Evolutionary conservation across 140 eudicot genomes (phyloP).

Genomic region (Senecio squalidus): DNA sequence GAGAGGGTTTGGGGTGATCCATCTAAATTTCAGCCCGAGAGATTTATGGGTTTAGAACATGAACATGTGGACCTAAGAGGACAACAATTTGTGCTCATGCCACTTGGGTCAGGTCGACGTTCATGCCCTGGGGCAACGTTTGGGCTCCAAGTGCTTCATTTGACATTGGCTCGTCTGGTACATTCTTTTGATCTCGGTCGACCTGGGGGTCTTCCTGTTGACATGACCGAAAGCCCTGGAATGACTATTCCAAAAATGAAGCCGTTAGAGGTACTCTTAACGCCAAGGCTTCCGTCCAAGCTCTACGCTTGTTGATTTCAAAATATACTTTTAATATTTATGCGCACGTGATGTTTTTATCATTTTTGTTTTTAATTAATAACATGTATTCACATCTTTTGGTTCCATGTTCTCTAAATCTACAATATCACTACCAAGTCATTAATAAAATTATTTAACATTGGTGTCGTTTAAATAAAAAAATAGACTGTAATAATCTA

Average conservation of each 20-base stretch:
- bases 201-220: conserved; percentile 21
- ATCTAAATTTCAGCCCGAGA: conserved; percentile 23
- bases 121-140: conserved; percentile 25
- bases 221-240: conserved; percentile 34
- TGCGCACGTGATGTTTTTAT: not conserved
- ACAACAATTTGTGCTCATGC: conserved; percentile 26
- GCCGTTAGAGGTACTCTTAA: conserved; percentile 23
- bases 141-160: conserved; percentile 23
- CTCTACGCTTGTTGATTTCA: not conserved
- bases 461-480: no score
- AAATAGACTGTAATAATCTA: no score
- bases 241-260: conserved; percentile 25
- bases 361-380: not conserved
- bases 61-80: conserved; percentile 23
- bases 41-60: conserved; percentile 24
- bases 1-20: conserved; percentile 21
- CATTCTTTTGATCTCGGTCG: conserved; percentile 20
- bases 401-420: not conserved
- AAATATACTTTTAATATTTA: not conserved
- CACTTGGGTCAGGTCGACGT: conserved; percentile 34
- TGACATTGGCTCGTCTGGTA: conserved; percentile 27
- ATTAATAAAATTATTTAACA: no score
- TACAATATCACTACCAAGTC: no score
- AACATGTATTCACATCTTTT: not conserved
- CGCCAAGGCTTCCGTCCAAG: conserved; percentile 12